Evolutionary conservation across 306 rosid species (phyloP).

Genomic region (Dalbergia oliveri): DNA sequence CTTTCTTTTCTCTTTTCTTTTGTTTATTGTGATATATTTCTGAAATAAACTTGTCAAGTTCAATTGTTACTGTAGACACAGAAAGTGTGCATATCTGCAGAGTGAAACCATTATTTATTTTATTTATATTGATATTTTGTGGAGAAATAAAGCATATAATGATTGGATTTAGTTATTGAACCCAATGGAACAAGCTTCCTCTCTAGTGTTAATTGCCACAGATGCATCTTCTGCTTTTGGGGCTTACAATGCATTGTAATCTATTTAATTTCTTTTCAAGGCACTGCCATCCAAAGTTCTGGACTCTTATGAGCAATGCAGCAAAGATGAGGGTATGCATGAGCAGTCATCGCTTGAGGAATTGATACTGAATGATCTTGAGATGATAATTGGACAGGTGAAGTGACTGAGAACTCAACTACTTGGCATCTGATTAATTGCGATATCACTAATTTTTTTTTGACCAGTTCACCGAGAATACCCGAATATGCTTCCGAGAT

Average conservation of each 20-base stretch:
- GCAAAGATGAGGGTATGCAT: slow-evolving; percentile 1
- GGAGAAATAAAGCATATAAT: not conserved
- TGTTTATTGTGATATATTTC: no score
- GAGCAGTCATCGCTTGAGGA: slow-evolving; percentile 54
- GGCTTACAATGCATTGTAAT: slow-evolving; percentile 15
- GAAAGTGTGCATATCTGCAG: not conserved
- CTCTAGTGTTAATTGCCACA: not conserved
- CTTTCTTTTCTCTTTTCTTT: no score
- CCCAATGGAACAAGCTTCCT: not conserved
- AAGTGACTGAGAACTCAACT: not conserved
- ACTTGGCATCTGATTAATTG: not conserved
- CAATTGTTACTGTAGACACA: not conserved
- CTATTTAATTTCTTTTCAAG: slow-evolving; percentile 35
- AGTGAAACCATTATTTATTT: not conserved
- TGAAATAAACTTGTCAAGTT: not conserved
- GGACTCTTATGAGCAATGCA: slow-evolving; percentile 46
- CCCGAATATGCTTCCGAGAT: slow-evolving; percentile 69
- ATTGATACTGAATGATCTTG: slow-evolving; percentile 60
- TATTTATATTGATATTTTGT: not conserved
- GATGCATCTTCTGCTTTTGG: not conserved
- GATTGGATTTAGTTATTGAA: not conserved
- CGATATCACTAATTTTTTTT: slow-evolving; percentile 31
- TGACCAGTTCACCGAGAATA: slow-evolving; percentile 57
- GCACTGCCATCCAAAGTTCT: slow-evolving; percentile 3
- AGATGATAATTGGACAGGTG: slow-evolving; percentile 65